phyloP scores from a whole-genome alignment of 2,329 filamentous ascomycete genomes.

The Ophiostoma pallidulum region DNA sequence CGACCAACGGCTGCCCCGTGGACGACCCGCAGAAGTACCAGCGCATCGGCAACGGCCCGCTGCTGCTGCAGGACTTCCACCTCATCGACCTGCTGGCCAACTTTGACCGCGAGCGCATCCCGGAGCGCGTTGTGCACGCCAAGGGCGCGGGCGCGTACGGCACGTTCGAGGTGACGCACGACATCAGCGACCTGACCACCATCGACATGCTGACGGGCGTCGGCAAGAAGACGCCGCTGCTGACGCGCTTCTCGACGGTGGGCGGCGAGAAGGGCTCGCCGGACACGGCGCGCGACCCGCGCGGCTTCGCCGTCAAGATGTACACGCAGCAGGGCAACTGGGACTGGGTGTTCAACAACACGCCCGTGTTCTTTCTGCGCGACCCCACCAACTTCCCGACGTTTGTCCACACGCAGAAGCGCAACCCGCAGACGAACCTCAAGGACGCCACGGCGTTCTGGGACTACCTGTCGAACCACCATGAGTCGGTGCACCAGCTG shows the following conservation, averaged over 20 bases:
- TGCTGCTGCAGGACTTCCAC: slow-evolving; percentile 56
- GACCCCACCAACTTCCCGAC: slow-evolving; percentile 66
- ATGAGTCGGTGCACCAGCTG: slow-evolving; percentile 53
- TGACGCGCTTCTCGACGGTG: slow-evolving; percentile 66
- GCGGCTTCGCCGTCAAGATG: slow-evolving; percentile 66
- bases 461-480: slow-evolving; percentile 47
- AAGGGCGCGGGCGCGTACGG: slow-evolving; percentile 21
- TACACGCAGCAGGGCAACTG: slow-evolving; percentile 69
- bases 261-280: slow-evolving; percentile 63
- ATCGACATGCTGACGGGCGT: slow-evolving; percentile 14
- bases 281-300: slow-evolving; percentile 68
- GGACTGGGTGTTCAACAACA: slow-evolving; percentile 66
- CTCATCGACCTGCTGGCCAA: slow-evolving; percentile 52
- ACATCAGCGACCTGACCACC: slow-evolving; percentile 15
- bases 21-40: slow-evolving; percentile 32
- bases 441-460: slow-evolving; percentile 59
- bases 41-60: slow-evolving; percentile 35
- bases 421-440: slow-evolving; percentile 61
- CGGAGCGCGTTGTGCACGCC: slow-evolving; percentile 21
- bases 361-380: slow-evolving; percentile 66
- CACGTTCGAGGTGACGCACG: slow-evolving; percentile 19
- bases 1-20: slow-evolving; percentile 50
- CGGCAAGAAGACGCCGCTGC: slow-evolving; percentile 45
- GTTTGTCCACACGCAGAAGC: slow-evolving; percentile 72
- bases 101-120: slow-evolving; percentile 34